Conservation (phyloP, 257 asterid genomes). For the Solanum peruvianum region DNA sequence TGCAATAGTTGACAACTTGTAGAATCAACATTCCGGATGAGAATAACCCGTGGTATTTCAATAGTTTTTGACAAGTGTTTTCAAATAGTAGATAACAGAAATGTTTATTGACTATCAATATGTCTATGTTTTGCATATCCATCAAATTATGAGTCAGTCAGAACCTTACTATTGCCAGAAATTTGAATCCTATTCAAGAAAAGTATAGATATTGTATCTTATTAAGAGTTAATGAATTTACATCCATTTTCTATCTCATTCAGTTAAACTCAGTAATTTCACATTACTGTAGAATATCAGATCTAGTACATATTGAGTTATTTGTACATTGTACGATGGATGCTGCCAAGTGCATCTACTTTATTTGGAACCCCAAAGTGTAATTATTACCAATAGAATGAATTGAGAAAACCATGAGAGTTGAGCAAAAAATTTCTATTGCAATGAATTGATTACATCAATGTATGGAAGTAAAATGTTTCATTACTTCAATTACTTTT, state of each 20-base stretch:
- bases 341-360: not conserved
- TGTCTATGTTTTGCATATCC: not conserved
- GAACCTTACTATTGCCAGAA: too few species aligned
- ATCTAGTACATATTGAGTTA: not conserved
- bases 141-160: not conserved
- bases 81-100: not conserved
- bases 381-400: not conserved
- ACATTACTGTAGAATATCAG: not conserved
- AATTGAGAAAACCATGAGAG: too few species aligned
- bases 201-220: not conserved
- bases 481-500: not conserved
- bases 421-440: not conserved
- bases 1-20: not conserved
- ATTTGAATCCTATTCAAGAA: not conserved
- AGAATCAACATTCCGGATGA: not conserved
- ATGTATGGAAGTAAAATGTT: not conserved
- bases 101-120: not conserved
- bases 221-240: not conserved
- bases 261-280: not conserved
- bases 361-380: not conserved
- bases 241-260: not conserved
- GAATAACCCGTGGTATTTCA: not conserved
- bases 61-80: not conserved
- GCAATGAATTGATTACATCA: not conserved
- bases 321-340: not conserved